Conservation (phyloP, 2,329 filamentous ascomycete species). For the Chrysoporthe deuterocubensis region DNA sequence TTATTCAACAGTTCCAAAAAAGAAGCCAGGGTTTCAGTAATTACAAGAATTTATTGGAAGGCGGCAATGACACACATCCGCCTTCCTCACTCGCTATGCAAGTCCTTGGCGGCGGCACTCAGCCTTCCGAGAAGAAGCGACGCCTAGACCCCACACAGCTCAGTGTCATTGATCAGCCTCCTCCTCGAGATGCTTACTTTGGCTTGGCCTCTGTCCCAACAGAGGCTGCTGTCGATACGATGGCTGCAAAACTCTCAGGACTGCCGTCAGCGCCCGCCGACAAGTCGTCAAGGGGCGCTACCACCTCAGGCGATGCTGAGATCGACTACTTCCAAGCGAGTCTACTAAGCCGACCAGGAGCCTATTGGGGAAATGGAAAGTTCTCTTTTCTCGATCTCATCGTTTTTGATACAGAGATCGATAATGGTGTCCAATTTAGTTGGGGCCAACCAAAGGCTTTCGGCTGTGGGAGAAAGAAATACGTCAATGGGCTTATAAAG, state of each 20-base stretch:
- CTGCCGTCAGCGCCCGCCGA: too few relatives aligned
- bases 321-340: neutral
- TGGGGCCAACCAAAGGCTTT: constrained; percentile 35
- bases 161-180: constrained; percentile 26
- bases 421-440: constrained; percentile 35
- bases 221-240: constrained; percentile 19
- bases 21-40: constrained; percentile 54
- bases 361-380: constrained; percentile 43
- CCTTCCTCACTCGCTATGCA: neutral
- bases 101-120: neutral
- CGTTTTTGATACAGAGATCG: neutral
- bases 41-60: constrained; percentile 38
- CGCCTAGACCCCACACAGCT: constrained; percentile 37
- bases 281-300: too few relatives aligned
- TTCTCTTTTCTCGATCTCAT: constrained; percentile 32
- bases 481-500: constrained; percentile 47
- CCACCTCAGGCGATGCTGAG: neutral
- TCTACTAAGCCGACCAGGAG: constrained; percentile 21
- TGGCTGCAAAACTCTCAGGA: neutral
- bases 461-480: constrained; percentile 49
- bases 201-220: constrained; percentile 22
- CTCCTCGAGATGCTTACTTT: constrained; percentile 22
- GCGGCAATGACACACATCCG: constrained; percentile 32
- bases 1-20: constrained; percentile 59
- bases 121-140: constrained; percentile 36